Evolutionary conservation across 768 basidiomycete species (phyloP), one percentile per base, ranked within the genome.

Genomic region (Tricholomella constricta): DNA sequence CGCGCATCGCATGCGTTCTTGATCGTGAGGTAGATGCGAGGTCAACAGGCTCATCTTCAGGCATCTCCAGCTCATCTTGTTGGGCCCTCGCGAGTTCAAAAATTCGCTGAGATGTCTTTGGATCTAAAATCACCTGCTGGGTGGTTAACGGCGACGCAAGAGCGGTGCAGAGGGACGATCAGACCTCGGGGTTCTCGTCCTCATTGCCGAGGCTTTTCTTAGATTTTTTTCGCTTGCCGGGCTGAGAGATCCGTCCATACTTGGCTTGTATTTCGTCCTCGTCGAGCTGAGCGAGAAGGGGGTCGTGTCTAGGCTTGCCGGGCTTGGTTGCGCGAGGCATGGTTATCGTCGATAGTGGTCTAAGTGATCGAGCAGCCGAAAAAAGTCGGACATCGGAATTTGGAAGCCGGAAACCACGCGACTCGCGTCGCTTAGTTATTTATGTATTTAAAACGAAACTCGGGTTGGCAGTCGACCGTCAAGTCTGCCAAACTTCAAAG

Each of bases 1-100:
- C 57, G 12, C 54, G 78, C 74, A 57, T 55, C 11, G 59, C 77
- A 72, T 62, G 62, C 7, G 48, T 58, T 54, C 74, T 69, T 17
- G 71, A 71, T 52, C 61, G 61, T 17, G 71, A 74, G 49, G 72
- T 65, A 12, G 52, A 51, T 43, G 71, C 62, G 31, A 54, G 45
- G 53, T 61, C 62, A 25, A 68, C 60, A 11, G 74, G 71, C 17
- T 73, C 73, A 17, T 75, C 78, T 17, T 82, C 80, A 15, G 75
- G 74, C 60, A 83, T 78, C 48, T 84, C 84, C 3, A 95, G 70
- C 65, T 98, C 94, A 66, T 93, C 88, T 71, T 98, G 94, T 70
- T 99, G 96, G 61, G 91, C 88, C 65, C 83, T 80, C 14, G 96
- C 96, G 50, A 99, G 83, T 67, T 94, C 89, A 59, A 99, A 88